A percentile compares a stretch with the other conserved stretches of the same genome.
phyloP scores from a whole-genome alignment of 2,329 filamentous ascomycete species.

The Aspergillus novofumigatus region DNA sequence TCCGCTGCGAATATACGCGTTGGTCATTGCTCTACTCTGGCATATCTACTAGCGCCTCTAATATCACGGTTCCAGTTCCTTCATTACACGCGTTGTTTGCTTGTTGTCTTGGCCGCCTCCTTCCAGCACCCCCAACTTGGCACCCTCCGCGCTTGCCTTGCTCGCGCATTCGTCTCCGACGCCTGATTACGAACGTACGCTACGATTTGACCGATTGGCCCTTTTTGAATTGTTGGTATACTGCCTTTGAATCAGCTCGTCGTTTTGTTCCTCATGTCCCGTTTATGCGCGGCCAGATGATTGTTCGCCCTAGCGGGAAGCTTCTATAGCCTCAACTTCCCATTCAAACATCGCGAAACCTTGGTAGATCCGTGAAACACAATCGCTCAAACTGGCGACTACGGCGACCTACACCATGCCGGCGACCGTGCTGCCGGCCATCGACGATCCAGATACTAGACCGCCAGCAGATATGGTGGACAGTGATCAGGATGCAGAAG shows the following conservation, averaged over 20 bases:
- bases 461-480: slow-evolving; percentile 31
- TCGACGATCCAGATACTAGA: slow-evolving; percentile 32
- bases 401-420: slow-evolving; percentile 37
- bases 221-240: slow-evolving; percentile 5
- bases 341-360: slow-evolving; percentile 11
- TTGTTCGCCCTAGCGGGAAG: slow-evolving; percentile 21
- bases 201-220: not conserved
- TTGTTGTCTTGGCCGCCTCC: slow-evolving; percentile 9
- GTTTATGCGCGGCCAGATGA: slow-evolving; percentile 24
- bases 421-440: slow-evolving; percentile 38
- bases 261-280: slow-evolving; percentile 22
- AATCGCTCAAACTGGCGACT: slow-evolving; percentile 34
- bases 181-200: not conserved
- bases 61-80: slow-evolving; percentile 10
- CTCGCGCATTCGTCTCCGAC: slow-evolving; percentile 8
- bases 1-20: slow-evolving; percentile 25
- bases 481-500: slow-evolving; percentile 43
- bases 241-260: slow-evolving; percentile 12
- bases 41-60: slow-evolving; percentile 7
- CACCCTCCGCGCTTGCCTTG: slow-evolving; percentile 9
- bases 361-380: slow-evolving; percentile 10
- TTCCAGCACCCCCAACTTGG: not conserved
- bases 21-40: slow-evolving; percentile 7
- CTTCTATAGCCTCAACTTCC: slow-evolving; percentile 24
- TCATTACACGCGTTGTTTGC: slow-evolving; percentile 25